Evolutionary conservation across 164 flowering plant species (phyloP).

Genomic region (Cinnamomum chago): DNA sequence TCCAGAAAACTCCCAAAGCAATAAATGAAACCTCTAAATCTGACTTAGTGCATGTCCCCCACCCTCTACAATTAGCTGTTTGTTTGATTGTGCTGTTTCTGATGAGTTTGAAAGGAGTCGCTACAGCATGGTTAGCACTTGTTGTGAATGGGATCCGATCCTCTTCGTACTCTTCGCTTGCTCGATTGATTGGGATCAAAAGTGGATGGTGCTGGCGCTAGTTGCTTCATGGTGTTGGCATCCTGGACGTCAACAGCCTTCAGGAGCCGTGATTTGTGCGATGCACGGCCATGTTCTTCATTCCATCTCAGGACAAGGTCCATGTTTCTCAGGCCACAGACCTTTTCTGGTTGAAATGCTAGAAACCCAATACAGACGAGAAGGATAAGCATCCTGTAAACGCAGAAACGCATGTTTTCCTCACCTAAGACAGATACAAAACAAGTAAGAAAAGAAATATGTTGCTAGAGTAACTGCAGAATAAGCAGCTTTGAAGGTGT

Average conservation of each 20-base stretch:
- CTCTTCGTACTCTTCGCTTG: constrained; percentile 60
- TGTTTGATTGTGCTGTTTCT: no score
- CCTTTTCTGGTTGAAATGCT: constrained; percentile 35
- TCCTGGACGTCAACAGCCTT: constrained; percentile 17
- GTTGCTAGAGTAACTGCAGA: constrained; percentile 9
- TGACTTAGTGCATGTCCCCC: not conserved
- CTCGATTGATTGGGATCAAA: constrained; percentile 51
- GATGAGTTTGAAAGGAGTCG: not conserved
- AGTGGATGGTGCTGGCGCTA: constrained; percentile 44
- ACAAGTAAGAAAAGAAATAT: not conserved
- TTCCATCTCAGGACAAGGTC: constrained; percentile 43
- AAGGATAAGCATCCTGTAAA: constrained; percentile 32
- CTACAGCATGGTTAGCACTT: constrained; percentile 33
- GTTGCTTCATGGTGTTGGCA: constrained; percentile 19
- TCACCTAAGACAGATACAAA: not conserved
- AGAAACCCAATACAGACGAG: constrained; percentile 44
- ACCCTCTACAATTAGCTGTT: not conserved
- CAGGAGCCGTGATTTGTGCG: not conserved
- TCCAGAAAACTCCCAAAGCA: constrained; percentile 14
- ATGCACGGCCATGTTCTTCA: not conserved
- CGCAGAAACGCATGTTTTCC: constrained; percentile 37
- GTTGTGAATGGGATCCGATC: constrained; percentile 85
- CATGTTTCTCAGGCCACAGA: constrained; percentile 42
- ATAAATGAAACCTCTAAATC: constrained; percentile 1
- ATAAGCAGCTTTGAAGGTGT: constrained; percentile 20